Conservation (phyloP, 208 protist species). For the Leishmania martiniquensis region DNA sequence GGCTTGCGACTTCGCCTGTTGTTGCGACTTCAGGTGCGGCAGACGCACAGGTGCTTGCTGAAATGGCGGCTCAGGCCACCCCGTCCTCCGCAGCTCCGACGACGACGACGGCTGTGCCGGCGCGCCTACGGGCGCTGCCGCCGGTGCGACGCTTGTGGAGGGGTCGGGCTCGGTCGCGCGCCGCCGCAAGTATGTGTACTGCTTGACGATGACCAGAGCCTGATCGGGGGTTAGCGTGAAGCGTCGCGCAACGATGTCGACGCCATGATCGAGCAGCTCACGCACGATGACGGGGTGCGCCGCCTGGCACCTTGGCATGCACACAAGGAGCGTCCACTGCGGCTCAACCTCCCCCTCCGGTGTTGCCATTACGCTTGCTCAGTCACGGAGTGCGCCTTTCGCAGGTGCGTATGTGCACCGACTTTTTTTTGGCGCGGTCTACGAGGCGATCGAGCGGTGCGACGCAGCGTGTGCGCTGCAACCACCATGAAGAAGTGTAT, state of each 20-base stretch:
- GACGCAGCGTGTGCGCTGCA: background rate
- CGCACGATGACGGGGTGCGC: conserved; percentile 61
- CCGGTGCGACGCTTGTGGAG: background rate
- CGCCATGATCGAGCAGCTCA: conserved; percentile 47
- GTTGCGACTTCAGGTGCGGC: background rate
- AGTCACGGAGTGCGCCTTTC: background rate
- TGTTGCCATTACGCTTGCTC: background rate
- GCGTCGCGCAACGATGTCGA: conserved; percentile 53
- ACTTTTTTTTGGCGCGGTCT: background rate
- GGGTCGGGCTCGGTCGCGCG: background rate
- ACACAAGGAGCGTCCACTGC: conserved; percentile 66
- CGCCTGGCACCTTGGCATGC: conserved; percentile 63
- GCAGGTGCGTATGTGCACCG: background rate
- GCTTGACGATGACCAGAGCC: conserved; percentile 51
- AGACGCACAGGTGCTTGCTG: background rate
- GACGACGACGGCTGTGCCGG: background rate
- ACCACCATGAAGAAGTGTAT: background rate
- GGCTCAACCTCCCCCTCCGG: background rate
- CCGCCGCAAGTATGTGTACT: conserved; percentile 49
- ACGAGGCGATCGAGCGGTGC: background rate
- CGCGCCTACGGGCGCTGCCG: conserved; percentile 1
- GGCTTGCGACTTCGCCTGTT: background rate
- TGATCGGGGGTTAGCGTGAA: conserved; percentile 54
- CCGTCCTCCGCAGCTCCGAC: background rate
- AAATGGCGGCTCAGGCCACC: background rate